phyloP scores from a whole-genome alignment of 176 grass and related monocot genomes.

The Triticum monococcum region DNA sequence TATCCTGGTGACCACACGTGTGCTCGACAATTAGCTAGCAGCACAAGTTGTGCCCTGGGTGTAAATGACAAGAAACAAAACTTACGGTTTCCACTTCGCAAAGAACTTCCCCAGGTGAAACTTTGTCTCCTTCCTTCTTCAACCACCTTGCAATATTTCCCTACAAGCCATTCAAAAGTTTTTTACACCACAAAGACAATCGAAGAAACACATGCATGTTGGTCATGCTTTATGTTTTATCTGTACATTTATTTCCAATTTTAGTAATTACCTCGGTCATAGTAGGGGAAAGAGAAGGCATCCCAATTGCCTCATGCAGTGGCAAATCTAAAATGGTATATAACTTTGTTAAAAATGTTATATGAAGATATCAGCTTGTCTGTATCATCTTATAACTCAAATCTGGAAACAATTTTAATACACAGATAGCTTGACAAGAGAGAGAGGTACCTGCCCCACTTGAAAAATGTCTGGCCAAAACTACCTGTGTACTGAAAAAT shows the following conservation, averaged over 20 bases:
- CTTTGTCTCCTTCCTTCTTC: slow-evolving; percentile 97
- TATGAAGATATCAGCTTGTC: neutral
- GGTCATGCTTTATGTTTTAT: slow-evolving; percentile 3
- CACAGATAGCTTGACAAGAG: slow-evolving; percentile 14
- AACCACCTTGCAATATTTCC: slow-evolving; percentile 86
- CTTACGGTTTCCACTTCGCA: slow-evolving; percentile 97
- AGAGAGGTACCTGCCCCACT: slow-evolving; percentile 45
- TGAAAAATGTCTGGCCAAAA: slow-evolving; percentile 52
- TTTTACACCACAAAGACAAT: neutral
- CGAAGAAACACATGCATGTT: neutral
- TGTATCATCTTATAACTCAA: neutral
- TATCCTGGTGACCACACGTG: slow-evolving; percentile 58
- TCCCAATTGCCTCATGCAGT: slow-evolving; percentile 52
- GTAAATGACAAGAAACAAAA: slow-evolving; percentile 11
- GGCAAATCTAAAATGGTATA: slow-evolving; percentile 53
- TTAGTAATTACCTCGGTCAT: slow-evolving; percentile 55
- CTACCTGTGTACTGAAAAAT: slow-evolving; percentile 23
- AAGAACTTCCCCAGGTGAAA: slow-evolving; percentile 88
- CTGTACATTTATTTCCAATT: neutral
- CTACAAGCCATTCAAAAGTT: slow-evolving; percentile 23
- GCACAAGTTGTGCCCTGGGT: neutral
- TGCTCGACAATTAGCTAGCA: slow-evolving; percentile 3
- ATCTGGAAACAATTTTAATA: neutral
- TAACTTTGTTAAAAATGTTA: neutral
- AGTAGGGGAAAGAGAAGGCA: slow-evolving; percentile 81